Conservation (phyloP, 352 stramenopile genomes). For the Phytophthora brassicae region DNA sequence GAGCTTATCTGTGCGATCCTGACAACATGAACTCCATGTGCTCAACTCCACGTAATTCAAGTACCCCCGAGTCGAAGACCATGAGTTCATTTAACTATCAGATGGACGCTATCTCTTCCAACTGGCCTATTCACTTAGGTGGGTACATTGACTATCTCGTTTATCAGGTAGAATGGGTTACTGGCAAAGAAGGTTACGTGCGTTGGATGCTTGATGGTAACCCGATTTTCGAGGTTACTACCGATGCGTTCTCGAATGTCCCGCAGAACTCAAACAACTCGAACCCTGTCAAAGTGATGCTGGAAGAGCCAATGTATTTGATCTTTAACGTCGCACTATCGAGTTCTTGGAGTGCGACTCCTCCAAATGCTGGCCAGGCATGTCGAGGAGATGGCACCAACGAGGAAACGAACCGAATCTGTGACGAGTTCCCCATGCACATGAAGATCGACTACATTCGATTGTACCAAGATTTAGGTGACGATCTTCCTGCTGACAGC, state of each 20-base stretch:
- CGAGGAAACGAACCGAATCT: constrained; percentile 47
- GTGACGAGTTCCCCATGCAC: constrained; percentile 72
- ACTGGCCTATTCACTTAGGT: constrained; percentile 64
- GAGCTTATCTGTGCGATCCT: constrained; percentile 56
- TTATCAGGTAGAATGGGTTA: constrained; percentile 80
- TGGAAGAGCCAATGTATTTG: constrained; percentile 92
- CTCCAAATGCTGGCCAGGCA: constrained; percentile 44
- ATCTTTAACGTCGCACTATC: constrained; percentile 94
- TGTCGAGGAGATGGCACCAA: constrained; percentile 59
- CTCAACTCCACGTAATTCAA: constrained; percentile 34
- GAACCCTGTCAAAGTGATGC: constrained; percentile 67
- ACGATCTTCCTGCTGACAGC: constrained; percentile 42
- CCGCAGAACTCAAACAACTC: constrained; percentile 44
- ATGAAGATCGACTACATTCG: constrained; percentile 79
- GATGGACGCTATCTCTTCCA: constrained; percentile 78
- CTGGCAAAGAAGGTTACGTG: constrained; percentile 59
- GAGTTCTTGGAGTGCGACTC: constrained; percentile 77
- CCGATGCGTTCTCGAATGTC: constrained; percentile 50
- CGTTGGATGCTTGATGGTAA: constrained; percentile 67
- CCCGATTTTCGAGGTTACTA: constrained; percentile 64
- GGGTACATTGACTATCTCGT: constrained; percentile 60
- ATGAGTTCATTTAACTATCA: constrained; percentile 77
- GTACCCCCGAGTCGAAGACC: constrained; percentile 44
- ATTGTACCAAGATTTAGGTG: constrained; percentile 54
- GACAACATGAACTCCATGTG: constrained; percentile 52